phyloP scores from a whole-genome alignment of 139 green algal genomes.

The Desmodesmus armatus region DNA sequence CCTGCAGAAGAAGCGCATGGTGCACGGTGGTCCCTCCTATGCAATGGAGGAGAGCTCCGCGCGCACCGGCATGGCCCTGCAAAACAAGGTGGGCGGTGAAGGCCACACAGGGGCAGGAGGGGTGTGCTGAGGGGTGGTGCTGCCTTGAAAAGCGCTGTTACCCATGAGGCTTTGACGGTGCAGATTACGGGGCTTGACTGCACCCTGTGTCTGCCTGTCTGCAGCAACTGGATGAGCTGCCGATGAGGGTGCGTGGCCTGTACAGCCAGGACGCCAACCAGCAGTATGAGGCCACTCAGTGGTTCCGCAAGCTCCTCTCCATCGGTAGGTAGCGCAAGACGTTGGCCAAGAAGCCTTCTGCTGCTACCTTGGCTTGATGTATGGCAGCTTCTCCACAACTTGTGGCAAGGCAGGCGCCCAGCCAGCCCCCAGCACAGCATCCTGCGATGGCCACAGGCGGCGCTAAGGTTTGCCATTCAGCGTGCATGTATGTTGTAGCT shows the following conservation, averaged over 20 bases:
- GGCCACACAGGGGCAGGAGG: background rate
- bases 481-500: too few relatives aligned
- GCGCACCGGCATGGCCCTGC: constrained; percentile 18
- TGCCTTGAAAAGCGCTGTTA: background rate
- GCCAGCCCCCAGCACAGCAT: background rate
- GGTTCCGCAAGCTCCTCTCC: constrained; percentile 99
- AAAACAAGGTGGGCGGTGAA: constrained; percentile 31
- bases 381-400: too few relatives aligned
- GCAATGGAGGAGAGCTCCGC: constrained; percentile 63
- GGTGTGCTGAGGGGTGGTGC: too few relatives aligned
- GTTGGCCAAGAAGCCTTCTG: too few relatives aligned
- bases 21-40: constrained; percentile 61
- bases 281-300: constrained; percentile 96
- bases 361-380: too few relatives aligned
- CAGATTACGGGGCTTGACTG: too few relatives aligned
- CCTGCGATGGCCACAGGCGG: too few relatives aligned
- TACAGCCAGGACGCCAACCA: constrained; percentile 81
- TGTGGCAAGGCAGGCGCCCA: too few relatives aligned
- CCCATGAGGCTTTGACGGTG: background rate
- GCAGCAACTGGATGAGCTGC: constrained; percentile 92
- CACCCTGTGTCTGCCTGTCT: background rate
- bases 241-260: constrained; percentile 94
- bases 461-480: too few relatives aligned
- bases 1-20: constrained; percentile 96
- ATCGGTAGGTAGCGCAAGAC: constrained; percentile 75